Evolutionary conservation across 106 monocot species (phyloP).

Genomic region (Allium sativum): DNA sequence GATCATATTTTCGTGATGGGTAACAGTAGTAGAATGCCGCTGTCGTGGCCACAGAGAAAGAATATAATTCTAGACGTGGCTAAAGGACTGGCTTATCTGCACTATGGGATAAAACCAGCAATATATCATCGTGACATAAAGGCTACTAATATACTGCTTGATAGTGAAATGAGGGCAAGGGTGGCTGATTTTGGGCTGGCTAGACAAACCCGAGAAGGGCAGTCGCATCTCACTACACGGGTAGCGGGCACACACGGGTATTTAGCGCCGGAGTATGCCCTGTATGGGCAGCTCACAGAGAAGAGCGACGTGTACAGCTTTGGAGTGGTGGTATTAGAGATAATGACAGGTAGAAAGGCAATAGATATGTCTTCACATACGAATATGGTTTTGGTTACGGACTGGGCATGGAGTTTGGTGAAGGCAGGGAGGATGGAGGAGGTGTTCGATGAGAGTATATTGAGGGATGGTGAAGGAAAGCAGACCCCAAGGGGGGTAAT

Average conservation of each 20-base stretch:
- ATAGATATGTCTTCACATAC: conserved; percentile 40
- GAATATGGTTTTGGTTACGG: conserved; percentile 48
- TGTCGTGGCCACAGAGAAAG: conserved; percentile 59
- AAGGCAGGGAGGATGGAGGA: conserved; percentile 47
- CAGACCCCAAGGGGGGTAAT: conserved; percentile 37
- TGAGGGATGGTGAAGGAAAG: conserved; percentile 1
- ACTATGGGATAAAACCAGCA: conserved; percentile 62
- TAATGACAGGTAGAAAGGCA: conserved; percentile 73
- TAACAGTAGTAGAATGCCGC: neutral
- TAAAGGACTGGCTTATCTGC: conserved; percentile 61
- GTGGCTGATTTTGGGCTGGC: conserved; percentile 80
- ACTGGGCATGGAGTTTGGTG: conserved; percentile 82
- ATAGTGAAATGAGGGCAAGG: conserved; percentile 51
- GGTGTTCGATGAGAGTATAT: conserved; percentile 35
- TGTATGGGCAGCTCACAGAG: conserved; percentile 92
- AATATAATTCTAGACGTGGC: conserved; percentile 71
- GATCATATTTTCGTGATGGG: conserved; percentile 25
- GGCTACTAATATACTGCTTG: conserved; percentile 69
- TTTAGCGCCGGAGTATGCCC: conserved; percentile 76
- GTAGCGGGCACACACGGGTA: conserved; percentile 82
- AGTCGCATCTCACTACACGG: conserved; percentile 61
- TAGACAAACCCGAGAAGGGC: conserved; percentile 44
- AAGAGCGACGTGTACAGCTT: conserved; percentile 98
- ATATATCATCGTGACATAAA: conserved; percentile 76
- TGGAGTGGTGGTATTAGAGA: conserved; percentile 55